Conservation (phyloP, 768 basidiomycete genomes). For the Butyriboletus loyo region DNA sequence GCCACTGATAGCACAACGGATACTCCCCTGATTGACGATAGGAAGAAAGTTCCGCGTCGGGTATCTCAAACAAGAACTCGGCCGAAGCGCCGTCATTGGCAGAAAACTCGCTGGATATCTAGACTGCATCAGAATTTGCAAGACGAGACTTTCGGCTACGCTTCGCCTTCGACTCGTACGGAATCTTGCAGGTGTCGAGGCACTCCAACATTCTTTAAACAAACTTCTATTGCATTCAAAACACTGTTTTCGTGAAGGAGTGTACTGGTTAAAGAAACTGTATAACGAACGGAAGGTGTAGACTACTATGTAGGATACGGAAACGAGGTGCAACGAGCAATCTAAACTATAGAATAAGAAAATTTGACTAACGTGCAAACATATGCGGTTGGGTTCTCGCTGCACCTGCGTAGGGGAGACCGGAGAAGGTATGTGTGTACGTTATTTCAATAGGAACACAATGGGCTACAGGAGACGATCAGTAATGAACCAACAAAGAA, state of each 20-base stretch:
- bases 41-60: background rate
- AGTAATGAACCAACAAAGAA: background rate
- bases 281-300: conserved; percentile 26
- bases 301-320: conserved; percentile 15
- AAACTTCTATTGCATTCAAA: conserved; percentile 27
- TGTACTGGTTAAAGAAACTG: conserved; percentile 23
- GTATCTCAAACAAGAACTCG: conserved; percentile 4
- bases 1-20: conserved; percentile 3
- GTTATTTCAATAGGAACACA: conserved; percentile 27
- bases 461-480: conserved; percentile 13
- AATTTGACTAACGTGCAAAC: conserved; percentile 17
- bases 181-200: background rate
- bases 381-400: conserved; percentile 20
- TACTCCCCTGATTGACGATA: background rate
- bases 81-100: conserved; percentile 3
- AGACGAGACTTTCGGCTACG: background rate
- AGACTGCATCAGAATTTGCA: conserved; percentile 3
- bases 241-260: conserved; percentile 20
- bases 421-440: conserved; percentile 28
- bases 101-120: background rate
- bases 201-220: background rate
- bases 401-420: conserved; percentile 13
- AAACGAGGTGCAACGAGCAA: conserved; percentile 18
- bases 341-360: conserved; percentile 16
- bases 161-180: no score